phyloP scores from a whole-genome alignment of 1,139 yeast genomes.

The Dujonia santamariae region DNA sequence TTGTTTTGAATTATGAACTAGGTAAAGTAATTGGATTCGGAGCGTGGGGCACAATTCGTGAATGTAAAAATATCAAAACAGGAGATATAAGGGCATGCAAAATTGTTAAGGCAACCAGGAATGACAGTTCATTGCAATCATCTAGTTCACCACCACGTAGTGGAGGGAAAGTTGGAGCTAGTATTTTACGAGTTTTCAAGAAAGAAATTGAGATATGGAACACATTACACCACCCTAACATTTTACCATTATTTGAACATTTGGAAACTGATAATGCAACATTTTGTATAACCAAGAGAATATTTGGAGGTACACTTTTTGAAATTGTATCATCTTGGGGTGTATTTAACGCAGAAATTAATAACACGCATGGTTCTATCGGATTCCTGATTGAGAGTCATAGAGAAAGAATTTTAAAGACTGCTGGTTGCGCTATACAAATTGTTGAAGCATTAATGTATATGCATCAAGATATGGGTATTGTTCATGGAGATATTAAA shows the following conservation, averaged over 20 bases:
- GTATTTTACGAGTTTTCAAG: constrained; percentile 50
- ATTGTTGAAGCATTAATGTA: constrained; percentile 62
- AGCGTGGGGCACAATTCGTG: constrained; percentile 89
- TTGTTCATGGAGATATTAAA: constrained; percentile 88
- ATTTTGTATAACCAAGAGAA: constrained; percentile 69
- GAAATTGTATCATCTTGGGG: constrained; percentile 76
- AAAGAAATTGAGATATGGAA: constrained; percentile 79
- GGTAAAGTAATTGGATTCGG: constrained; percentile 88
- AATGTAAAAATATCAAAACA: constrained; percentile 40
- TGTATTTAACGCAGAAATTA: constrained; percentile 26
- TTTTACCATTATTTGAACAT: constrained; percentile 60
- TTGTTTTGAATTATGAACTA: constrained; percentile 55
- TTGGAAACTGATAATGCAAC: constrained; percentile 61
- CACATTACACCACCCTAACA: constrained; percentile 58
- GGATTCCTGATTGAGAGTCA: constrained; percentile 30
- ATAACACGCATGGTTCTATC: constrained; percentile 26
- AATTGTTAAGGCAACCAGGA: constrained; percentile 57
- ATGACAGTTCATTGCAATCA: constrained; percentile 15
- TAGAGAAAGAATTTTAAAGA: constrained; percentile 24
- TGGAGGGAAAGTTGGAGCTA: constrained; percentile 19
- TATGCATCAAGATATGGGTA: constrained; percentile 63
- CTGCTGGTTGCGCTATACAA: constrained; percentile 43
- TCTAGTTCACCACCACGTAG: constrained; percentile 8
- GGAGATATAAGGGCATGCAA: constrained; percentile 68
- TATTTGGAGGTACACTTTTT: constrained; percentile 80